Evolutionary conservation across 1,284 basidiomycete genomes (phyloP).

Genomic region (Ganoderma lingzhi): DNA sequence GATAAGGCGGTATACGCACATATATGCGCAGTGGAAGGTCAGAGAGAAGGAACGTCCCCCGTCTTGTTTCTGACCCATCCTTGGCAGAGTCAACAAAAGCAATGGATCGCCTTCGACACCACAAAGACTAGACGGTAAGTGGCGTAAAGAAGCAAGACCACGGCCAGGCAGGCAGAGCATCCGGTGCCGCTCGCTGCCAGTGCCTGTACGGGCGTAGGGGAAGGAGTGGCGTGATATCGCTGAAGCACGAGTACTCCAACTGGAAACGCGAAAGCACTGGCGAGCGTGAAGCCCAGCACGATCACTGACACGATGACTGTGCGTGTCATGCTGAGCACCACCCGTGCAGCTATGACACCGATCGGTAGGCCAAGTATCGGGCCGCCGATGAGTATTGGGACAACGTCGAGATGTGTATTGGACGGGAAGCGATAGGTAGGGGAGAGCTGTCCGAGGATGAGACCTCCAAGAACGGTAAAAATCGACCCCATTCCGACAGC

Average conservation of each 20-base stretch:
- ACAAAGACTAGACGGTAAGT: not conserved
- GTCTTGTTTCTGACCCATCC: not conserved
- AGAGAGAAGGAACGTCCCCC: not conserved
- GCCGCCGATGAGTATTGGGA: not conserved
- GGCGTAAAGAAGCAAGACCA: not conserved
- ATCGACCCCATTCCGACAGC: not conserved
- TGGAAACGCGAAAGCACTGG: constrained; percentile 2
- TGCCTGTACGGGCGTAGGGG: not conserved
- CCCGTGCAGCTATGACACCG: not conserved
- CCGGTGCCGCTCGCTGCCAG: not conserved
- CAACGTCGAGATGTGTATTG: not conserved
- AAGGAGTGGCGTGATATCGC: not conserved
- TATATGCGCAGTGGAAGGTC: not conserved
- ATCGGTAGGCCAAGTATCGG: not conserved
- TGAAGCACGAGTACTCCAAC: not conserved
- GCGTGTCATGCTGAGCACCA: not conserved
- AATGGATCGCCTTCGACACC: not conserved
- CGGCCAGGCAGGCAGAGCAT: not conserved
- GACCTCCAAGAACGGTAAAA: not conserved
- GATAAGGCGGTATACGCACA: not conserved
- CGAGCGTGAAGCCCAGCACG: not conserved
- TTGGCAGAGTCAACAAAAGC: not conserved
- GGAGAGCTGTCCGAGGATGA: not conserved
- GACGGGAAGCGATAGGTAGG: not conserved
- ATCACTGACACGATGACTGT: not conserved